These are phyloP conservation scores for Cyathus striatus DNA, from an alignment of 768 basidiomycete species.

Conservation along the genomic window DNA sequence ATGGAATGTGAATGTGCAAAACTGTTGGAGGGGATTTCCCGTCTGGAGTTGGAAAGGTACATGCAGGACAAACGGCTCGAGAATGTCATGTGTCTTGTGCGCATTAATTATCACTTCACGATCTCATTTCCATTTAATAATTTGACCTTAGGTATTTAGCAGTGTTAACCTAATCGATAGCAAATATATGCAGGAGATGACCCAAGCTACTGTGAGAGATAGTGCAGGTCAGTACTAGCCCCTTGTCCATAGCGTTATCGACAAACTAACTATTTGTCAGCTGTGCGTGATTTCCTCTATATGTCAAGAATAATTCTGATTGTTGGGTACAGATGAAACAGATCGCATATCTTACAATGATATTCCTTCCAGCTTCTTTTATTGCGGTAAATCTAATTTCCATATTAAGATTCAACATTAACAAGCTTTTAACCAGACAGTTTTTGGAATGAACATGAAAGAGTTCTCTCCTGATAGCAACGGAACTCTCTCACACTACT, in stretches of 20 bases:
- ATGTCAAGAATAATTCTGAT: no score
- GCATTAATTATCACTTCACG: no score
- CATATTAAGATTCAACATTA: background rate
- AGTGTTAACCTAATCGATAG: conserved; percentile 47
- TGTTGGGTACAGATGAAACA: conserved; percentile 31
- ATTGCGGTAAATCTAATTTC: conserved; percentile 21
- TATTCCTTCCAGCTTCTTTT: conserved; percentile 45
- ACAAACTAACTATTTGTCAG: background rate
- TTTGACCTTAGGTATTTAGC: conserved; percentile 24
- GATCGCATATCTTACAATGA: conserved; percentile 43
- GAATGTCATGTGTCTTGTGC: conserved; percentile 38
- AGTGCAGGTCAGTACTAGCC: conserved; percentile 21
- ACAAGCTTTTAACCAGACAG: conserved; percentile 13
- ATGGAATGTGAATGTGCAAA: conserved; percentile 32
- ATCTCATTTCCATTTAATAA: background rate
- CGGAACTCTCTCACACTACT: conserved; percentile 37
- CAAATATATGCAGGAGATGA: conserved; percentile 37
- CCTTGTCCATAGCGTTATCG: no score
- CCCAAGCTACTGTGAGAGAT: conserved; percentile 34
- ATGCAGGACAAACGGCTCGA: conserved; percentile 32
- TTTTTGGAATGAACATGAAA: conserved; percentile 33
- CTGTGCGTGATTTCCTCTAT: no score
- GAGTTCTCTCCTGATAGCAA: conserved; percentile 29
- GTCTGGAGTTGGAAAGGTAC: conserved; percentile 29
- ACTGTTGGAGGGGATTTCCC: conserved; percentile 35